Conservation (phyloP, 441 rosid genomes). For the Syzygium syzygioides region DNA sequence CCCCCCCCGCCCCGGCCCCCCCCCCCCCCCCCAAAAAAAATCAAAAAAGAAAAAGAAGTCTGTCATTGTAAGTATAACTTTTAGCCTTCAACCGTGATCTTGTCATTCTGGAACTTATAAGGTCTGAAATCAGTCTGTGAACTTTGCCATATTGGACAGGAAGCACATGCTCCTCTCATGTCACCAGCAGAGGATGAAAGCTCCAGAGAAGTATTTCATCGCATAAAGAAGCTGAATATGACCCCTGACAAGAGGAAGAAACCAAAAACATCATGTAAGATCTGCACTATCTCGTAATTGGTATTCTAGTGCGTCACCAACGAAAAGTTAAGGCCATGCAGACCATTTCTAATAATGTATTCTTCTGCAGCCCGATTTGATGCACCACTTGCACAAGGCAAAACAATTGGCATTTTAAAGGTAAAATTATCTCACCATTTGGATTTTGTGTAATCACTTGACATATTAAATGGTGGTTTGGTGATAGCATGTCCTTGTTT, state of each 20-base stretch:
- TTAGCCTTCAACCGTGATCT: not conserved
- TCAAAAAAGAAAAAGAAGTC: not conserved
- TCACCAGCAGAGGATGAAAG: constrained; percentile 54
- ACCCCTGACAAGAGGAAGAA: constrained; percentile 53
- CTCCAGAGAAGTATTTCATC: constrained; percentile 56
- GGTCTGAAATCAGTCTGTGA: not conserved
- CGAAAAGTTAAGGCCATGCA: not conserved
- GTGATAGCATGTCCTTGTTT: not conserved
- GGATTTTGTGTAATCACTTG: not conserved
- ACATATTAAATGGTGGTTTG: not conserved
- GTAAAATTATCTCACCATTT: constrained; percentile 29
- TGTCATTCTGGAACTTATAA: not conserved
- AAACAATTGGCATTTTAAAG: constrained; percentile 42
- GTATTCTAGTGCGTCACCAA: not conserved
- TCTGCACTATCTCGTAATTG: not conserved
- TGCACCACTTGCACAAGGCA: constrained; percentile 38
- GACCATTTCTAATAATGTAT: not conserved
- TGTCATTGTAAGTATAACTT: not conserved
- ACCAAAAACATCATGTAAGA: constrained; percentile 63
- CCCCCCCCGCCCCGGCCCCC: too few species aligned
- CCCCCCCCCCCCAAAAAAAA: not conserved
- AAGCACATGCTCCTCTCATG: constrained; percentile 32
- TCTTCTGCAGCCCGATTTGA: constrained; percentile 47
- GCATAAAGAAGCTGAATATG: constrained; percentile 64
- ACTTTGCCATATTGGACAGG: constrained; percentile 42